Base-by-base conservation (phyloP, 2,329 filamentous ascomycete genomes). In the Microdochium bolleyi region DNA sequence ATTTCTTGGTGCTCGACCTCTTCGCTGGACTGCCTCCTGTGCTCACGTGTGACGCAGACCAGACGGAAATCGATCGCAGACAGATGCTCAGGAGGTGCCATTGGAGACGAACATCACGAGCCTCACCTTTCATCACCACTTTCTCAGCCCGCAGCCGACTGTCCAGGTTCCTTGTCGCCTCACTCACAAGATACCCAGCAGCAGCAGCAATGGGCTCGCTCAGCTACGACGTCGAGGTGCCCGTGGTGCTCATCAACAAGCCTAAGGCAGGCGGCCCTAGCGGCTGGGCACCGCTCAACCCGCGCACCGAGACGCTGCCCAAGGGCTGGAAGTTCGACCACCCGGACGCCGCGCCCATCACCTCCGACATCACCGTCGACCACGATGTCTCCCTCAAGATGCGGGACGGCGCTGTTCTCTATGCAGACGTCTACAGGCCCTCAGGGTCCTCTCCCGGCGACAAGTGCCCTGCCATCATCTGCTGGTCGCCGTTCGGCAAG, bases 401-500 rank as follows among this genome's bases (percentile, higher is more conserved):
- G 49, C 57, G 60, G 1, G 61, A 62, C 51, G 61, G 61, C 44
- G 52, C 49, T 24, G 57, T 30, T 8, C 51, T 63, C 3, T 56
- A 56, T 24, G 51, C 49, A 4, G 61, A 63, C 52, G 52, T 63
- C 50, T 62, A 59, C 48, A 58, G 61, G 16, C 61, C 60, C 1
- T 37, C 51, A 21, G 25, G 37, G 22, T 50, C 53, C 2, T 49
- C 44, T 8, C 7, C 7, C 4, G 53, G 49, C 11, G 48, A 53
- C 2, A 49, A 50, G 16, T 51, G 58, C 10, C 61, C 61, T 1
- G 61, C 59, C 14, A 56, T 63, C 44, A 24, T 63, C 7, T 48
- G 32, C 48, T 62, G 57, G 57, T 52, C 50, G 14, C 58, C 58
- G 1, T 63, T 59, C 24, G 61, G 61, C 53, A 63, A 63, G 53